These are phyloP conservation scores for Cucurbita pepo DNA, from an alignment of 306 rosid species.

Conservation along the genomic window DNA sequence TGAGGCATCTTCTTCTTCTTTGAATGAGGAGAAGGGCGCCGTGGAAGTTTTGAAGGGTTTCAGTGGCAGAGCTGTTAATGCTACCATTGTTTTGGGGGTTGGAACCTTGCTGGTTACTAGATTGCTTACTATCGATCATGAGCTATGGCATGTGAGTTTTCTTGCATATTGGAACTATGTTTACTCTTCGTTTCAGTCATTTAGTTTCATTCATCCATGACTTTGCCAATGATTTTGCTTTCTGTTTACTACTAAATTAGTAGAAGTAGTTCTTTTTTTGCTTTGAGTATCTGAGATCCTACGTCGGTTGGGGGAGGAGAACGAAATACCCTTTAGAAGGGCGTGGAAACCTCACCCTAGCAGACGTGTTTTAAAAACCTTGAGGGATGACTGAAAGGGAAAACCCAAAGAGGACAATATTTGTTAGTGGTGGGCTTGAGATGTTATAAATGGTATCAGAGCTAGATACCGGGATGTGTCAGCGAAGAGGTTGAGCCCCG, in stretches of 20 bases:
- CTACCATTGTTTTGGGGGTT: slow-evolving; percentile 64
- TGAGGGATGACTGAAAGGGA: too few species aligned
- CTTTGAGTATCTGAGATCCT: too few species aligned
- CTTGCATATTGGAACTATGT: background rate
- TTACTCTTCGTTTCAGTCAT: background rate
- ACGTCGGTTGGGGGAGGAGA: too few species aligned
- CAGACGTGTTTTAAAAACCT: too few species aligned
- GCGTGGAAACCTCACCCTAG: too few species aligned
- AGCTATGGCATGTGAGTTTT: slow-evolving; percentile 78
- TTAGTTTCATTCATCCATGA: background rate
- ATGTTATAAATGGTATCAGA: too few species aligned
- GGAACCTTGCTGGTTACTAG: slow-evolving; percentile 74
- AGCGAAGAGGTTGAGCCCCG: too few species aligned
- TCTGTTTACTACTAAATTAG: background rate
- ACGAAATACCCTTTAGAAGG: too few species aligned
- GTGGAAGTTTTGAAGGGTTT: slow-evolving; percentile 20
- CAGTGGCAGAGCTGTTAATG: slow-evolving; percentile 42
- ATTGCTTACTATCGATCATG: slow-evolving; percentile 77
- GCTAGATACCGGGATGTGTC: too few species aligned
- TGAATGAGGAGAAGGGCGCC: slow-evolving; percentile 8
- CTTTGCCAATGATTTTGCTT: background rate
- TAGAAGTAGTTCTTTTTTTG: background rate
- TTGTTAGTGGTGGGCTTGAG: too few species aligned
- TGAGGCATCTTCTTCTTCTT: slow-evolving; percentile 14
- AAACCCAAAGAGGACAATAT: too few species aligned